Evolutionary conservation across 2,329 filamentous ascomycete genomes (phyloP), one percentile per base, ranked within the genome.

Genomic region (Nannizziopsis barbatae): DNA sequence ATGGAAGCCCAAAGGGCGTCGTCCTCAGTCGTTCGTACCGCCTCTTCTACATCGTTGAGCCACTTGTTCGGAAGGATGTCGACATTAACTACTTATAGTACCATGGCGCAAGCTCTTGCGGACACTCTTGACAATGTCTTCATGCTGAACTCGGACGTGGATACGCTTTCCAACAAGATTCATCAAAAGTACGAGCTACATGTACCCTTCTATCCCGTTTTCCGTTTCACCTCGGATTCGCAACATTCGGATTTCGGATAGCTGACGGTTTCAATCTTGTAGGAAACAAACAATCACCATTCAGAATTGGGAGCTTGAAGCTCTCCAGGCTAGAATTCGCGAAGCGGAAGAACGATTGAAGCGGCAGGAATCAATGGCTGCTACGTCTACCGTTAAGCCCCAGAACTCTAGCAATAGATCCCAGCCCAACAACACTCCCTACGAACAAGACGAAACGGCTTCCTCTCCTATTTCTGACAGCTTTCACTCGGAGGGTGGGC

Each of bases 71-170:
- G 2, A 27, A 47, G 17, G 12, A 36, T 27, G 42, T 40, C 33
- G 37, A 35, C 45, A 39, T 36, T 47, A 45, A 41, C 47, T 12
- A 11, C 35, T 52, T 54, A 41, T 67, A 95, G 89, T 55, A 92
- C 86, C 52, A 81, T 95, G 67, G 89, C 88, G 47, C 83, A 80
- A 58, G 86, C 84, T 62, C 95, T 95, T 70, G 90, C 87, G 51
- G 74, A 80, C 39, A 86, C 90, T 64, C 75, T 95, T 52, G 84
- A 90, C 72, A 83, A 87, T 63, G 83, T 93, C 58, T 95, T 95
- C 72, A 83, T 84, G 61, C 81, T 95, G 62, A 86, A 92, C 58
- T 83, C 81, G 66, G 83, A 82, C 57, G 66, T 92, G 50, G 79
- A 83, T 60, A 77, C 83, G 53, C 75, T 94, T 32, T 79, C 84